A percentile compares a stretch with the other conserved stretches of the same genome.
These are phyloP conservation scores for Lactifluus echinatus DNA, from an alignment of 768 basidiomycete species.

Conservation along the genomic window DNA sequence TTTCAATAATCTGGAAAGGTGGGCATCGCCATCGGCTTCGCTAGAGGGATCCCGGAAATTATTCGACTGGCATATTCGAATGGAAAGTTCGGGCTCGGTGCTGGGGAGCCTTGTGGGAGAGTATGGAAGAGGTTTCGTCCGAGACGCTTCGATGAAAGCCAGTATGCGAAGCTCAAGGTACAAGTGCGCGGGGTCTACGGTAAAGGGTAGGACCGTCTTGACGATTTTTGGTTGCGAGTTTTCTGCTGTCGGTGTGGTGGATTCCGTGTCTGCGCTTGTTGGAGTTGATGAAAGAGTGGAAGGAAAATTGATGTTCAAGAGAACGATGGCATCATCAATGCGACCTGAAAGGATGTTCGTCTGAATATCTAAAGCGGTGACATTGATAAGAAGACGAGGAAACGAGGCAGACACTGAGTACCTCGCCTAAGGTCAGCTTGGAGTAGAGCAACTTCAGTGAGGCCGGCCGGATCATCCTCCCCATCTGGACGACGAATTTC, in stretches of 20 bases:
- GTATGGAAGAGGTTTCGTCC: slow-evolving; percentile 56
- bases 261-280: neutral
- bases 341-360: slow-evolving; percentile 61
- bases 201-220: slow-evolving; percentile 48
- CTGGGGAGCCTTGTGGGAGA: slow-evolving; percentile 18
- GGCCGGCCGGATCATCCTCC: slow-evolving; percentile 20
- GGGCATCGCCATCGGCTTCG: slow-evolving; percentile 29
- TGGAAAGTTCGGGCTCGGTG: slow-evolving; percentile 14
- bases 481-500: slow-evolving; percentile 36
- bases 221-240: slow-evolving; percentile 28
- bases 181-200: slow-evolving; percentile 67
- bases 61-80: slow-evolving; percentile 12
- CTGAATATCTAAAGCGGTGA: slow-evolving; percentile 50
- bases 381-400: neutral
- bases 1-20: slow-evolving; percentile 42
- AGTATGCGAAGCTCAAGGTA: slow-evolving; percentile 80
- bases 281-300: slow-evolving; percentile 40
- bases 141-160: slow-evolving; percentile 78
- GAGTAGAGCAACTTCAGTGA: slow-evolving; percentile 14
- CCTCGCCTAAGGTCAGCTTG: slow-evolving; percentile 14
- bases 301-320: slow-evolving; percentile 70
- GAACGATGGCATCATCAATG: slow-evolving; percentile 59
- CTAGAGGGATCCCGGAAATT: slow-evolving; percentile 24
- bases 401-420: neutral
- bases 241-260: slow-evolving; percentile 9